These are phyloP conservation scores for Paramecium bursaria DNA, from an alignment of 73 alveolate species.

Conservation along the genomic window DNA sequence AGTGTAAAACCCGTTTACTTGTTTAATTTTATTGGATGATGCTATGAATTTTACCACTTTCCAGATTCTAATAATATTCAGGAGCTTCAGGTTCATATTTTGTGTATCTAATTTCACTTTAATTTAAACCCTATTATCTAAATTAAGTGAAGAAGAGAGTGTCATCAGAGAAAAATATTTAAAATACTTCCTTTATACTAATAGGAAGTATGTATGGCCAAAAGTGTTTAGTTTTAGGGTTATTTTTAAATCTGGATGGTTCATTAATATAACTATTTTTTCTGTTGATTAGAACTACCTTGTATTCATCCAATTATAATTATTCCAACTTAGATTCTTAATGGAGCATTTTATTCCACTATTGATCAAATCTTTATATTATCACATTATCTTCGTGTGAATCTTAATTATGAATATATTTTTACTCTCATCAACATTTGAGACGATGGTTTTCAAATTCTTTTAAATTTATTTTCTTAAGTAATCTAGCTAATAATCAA, in stretches of 20 bases:
- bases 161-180: constrained; percentile 22
- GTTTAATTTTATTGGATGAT: neutral
- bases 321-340: neutral
- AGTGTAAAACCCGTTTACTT: constrained; percentile 6
- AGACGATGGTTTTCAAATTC: neutral
- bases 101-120: constrained; percentile 20
- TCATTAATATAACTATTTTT: neutral
- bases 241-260: constrained; percentile 21
- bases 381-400: neutral
- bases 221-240: neutral
- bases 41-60: neutral
- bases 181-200: constrained; percentile 1
- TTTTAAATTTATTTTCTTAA: neutral
- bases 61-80: neutral
- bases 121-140: neutral
- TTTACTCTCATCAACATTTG: neutral
- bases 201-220: neutral
- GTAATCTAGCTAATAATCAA: neutral
- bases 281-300: neutral
- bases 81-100: constrained; percentile 48
- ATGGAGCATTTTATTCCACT: constrained; percentile 8
- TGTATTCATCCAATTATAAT: constrained; percentile 20
- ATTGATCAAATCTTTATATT: neutral
- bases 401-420: neutral
- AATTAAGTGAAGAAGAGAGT: constrained; percentile 6